phyloP scores from a whole-genome alignment of 306 rosid genomes.

The Trichosanthes truncata region DNA sequence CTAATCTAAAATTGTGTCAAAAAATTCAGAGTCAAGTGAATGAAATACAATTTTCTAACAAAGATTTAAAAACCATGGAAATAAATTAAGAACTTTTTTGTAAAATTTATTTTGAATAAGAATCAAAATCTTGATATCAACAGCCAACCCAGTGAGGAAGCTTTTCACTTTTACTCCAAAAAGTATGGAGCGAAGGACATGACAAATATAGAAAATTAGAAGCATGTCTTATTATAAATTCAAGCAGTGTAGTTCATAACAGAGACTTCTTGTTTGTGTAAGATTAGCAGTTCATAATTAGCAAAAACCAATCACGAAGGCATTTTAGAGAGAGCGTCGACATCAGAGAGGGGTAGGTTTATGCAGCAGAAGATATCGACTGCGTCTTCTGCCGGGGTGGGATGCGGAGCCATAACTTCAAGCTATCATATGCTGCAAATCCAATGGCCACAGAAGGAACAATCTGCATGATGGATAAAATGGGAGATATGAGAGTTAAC shows the following conservation, averaged over 20 bases:
- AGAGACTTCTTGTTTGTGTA: neutral
- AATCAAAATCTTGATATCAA: too few species aligned
- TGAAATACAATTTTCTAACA: too few species aligned
- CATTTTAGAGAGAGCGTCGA: neutral
- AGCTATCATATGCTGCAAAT: constrained; percentile 68
- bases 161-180: too few species aligned
- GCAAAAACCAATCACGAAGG: neutral
- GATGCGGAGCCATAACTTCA: constrained; percentile 72
- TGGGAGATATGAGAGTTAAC: neutral
- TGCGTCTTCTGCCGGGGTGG: constrained; percentile 59
- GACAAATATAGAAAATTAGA: neutral
- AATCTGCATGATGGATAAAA: constrained; percentile 32
- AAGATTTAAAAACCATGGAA: too few species aligned
- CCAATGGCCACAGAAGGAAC: constrained; percentile 95
- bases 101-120: too few species aligned
- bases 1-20: too few species aligned
- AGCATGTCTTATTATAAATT: neutral
- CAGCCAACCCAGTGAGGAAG: too few species aligned
- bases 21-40: too few species aligned
- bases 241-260: neutral
- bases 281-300: neutral
- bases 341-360: neutral
- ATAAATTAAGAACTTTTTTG: too few species aligned
- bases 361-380: constrained; percentile 31
- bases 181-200: neutral